These are phyloP conservation scores for Syncephalastrum racemosum DNA, from an alignment of 371 early-diverging fungal genomes.

Conservation along the genomic window DNA sequence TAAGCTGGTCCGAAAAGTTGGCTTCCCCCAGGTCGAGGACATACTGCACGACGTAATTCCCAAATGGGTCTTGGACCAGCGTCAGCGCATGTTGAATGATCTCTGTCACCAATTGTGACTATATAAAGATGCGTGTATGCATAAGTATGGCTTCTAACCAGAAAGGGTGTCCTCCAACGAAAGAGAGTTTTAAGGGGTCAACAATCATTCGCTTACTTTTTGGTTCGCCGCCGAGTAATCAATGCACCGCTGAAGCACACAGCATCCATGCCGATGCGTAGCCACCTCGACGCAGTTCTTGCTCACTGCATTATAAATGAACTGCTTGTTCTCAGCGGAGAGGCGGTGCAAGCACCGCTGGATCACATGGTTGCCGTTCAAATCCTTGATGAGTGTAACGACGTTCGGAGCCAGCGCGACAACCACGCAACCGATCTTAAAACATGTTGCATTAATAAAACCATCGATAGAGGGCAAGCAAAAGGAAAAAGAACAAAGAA, in stretches of 20 bases:
- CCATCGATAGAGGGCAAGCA: neutral
- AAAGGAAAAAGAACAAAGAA: neutral
- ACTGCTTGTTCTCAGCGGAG: conserved; percentile 73
- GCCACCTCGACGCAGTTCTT: conserved; percentile 82
- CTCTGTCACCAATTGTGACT: conserved; percentile 71
- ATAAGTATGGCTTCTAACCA: neutral
- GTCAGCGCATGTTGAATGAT: conserved; percentile 77
- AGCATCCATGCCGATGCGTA: conserved; percentile 96
- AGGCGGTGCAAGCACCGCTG: conserved; percentile 90
- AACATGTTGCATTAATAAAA: neutral
- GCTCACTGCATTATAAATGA: conserved; percentile 86
- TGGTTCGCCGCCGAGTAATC: conserved; percentile 81
- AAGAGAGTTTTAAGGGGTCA: neutral
- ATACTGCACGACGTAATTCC: conserved; percentile 98
- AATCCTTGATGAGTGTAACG: conserved; percentile 87
- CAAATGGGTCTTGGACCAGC: conserved; percentile 93
- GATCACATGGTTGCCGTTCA: conserved; percentile 98
- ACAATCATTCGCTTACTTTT: conserved; percentile 34
- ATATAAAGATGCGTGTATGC: neutral
- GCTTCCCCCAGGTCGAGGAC: conserved; percentile 81
- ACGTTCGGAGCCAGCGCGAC: conserved; percentile 76
- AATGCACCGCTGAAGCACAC: conserved; percentile 96
- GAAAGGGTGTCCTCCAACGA: neutral
- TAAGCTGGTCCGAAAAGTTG: conserved; percentile 68
- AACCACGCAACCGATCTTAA: conserved; percentile 68